A percentile compares a stretch with the other conserved stretches of the same genome.
phyloP scores from a whole-genome alignment of 805 yeast genomes.

The Metschnikowia lachancei region DNA sequence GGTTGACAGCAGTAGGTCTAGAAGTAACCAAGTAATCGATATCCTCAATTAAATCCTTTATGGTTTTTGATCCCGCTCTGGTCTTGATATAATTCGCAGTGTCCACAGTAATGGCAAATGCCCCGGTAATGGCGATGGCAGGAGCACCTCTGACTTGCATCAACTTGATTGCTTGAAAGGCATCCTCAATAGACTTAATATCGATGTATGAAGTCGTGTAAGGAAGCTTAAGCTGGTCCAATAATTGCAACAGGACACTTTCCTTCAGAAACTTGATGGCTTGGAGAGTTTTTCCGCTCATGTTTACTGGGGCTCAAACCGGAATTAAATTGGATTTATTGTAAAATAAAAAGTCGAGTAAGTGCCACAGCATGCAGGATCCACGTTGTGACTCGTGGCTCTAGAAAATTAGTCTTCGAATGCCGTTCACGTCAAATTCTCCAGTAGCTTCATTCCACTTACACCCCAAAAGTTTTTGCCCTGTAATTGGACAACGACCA shows the following conservation, averaged over 20 bases:
- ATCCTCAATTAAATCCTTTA: slow-evolving; percentile 38
- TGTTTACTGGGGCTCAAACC: neutral
- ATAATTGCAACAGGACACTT: slow-evolving; percentile 48
- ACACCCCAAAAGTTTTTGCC: slow-evolving; percentile 69
- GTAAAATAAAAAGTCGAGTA: neutral
- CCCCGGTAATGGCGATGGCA: slow-evolving; percentile 94
- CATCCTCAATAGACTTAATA: slow-evolving; percentile 66
- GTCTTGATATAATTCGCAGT: slow-evolving; percentile 33
- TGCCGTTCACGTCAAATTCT: slow-evolving; percentile 71
- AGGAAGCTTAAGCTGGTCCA: slow-evolving; percentile 84
- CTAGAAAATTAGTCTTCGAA: slow-evolving; percentile 68
- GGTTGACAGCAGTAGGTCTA: slow-evolving; percentile 94
- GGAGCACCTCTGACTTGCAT: slow-evolving; percentile 99
- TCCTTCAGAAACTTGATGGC: slow-evolving; percentile 66
- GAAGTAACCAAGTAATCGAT: slow-evolving; percentile 69
- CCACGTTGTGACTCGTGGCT: slow-evolving; percentile 1
- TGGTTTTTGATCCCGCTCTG: slow-evolving; percentile 22
- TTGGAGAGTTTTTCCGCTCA: slow-evolving; percentile 33
- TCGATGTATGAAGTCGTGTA: slow-evolving; percentile 68
- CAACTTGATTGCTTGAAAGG: slow-evolving; percentile 73
- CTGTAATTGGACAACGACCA: slow-evolving; percentile 83
- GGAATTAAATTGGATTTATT: neutral
- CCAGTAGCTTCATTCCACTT: slow-evolving; percentile 53
- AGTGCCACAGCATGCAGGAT: slow-evolving; percentile 1
- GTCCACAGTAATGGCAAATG: slow-evolving; percentile 79